Evolutionary conservation across 2,329 filamentous ascomycete genomes (phyloP), one percentile per base, ranked within the genome.

Genomic region (Talaromyces sp.): DNA sequence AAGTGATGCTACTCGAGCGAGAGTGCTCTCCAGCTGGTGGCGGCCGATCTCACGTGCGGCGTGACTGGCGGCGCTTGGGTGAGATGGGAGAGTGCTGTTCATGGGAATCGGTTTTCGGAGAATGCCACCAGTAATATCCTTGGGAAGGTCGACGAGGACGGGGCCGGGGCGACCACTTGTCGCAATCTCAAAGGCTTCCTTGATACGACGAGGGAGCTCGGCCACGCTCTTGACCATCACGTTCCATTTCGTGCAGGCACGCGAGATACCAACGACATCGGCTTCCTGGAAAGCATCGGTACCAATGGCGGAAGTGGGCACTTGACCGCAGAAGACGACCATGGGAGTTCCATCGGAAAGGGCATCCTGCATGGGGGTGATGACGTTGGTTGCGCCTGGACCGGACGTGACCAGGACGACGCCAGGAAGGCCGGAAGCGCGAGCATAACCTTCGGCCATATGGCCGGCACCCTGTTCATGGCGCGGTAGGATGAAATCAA

Each of bases 401-500:
- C 95, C 95, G 13, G 95, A 98, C 41, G 95, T 99, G 65, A 99
- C 95, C 63, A 99, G 83, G 60, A 99, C 95, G 60, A 98, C 95
- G 73, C 95, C 95, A 61, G 93, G 92, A 80, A 92, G 93, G 68
- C 95, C 95, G 58, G 89, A 93, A 61, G 92, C 93, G 70, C 95
- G 88, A 59, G 95, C 95, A 75, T 98, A 98, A 58, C 95, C 95
- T 78, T 98, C 89, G 17, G 95, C 95, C 95, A 98, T 99, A 79
- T 99, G 95, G 65, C 95, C 95, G 61, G 95, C 95, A 67, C 95
- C 95, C 79, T 99, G 95, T 80, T 98, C 95, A 79, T 99, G 95
- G 77, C 90, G 87, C 31, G 95, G 95, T 9, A 98, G 86, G 75
- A 98, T 87, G 73, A 99, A 98, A 64, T 97, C 88, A 80, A 98